Evolutionary conservation across 805 yeast genomes (phyloP).

Genomic region (Candida coleopterorum): DNA sequence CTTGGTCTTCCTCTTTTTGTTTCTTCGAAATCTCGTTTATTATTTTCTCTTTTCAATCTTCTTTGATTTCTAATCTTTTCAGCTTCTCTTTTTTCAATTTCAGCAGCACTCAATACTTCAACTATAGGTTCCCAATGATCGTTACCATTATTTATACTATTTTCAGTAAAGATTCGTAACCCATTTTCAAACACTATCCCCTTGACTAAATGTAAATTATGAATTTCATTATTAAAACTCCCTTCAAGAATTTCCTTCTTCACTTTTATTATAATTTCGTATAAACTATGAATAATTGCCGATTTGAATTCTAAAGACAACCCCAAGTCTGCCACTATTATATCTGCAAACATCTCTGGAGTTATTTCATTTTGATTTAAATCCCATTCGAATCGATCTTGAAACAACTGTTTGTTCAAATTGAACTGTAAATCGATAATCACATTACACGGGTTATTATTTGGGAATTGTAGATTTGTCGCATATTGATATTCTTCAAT

Average conservation of each 20-base stretch:
- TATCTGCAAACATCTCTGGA: slow-evolving; percentile 81
- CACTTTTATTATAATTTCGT: slow-evolving; percentile 71
- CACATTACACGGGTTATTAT: slow-evolving; percentile 57
- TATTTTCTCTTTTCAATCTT: slow-evolving; percentile 87
- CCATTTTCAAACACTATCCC: slow-evolving; percentile 42
- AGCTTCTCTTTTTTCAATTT: slow-evolving; percentile 89
- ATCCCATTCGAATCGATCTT: slow-evolving; percentile 96
- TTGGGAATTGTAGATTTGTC: slow-evolving; percentile 61
- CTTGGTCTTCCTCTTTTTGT: slow-evolving; percentile 33
- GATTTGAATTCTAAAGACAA: slow-evolving; percentile 80
- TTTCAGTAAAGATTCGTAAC: slow-evolving; percentile 46
- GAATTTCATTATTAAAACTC: slow-evolving; percentile 36
- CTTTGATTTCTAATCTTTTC: slow-evolving; percentile 90
- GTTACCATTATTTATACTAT: slow-evolving; percentile 71
- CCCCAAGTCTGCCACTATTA: slow-evolving; percentile 82
- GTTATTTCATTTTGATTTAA: slow-evolving; percentile 48
- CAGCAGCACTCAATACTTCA: slow-evolving; percentile 84
- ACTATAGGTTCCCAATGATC: slow-evolving; percentile 84
- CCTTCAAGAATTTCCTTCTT: slow-evolving; percentile 79
- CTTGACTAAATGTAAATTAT: slow-evolving; percentile 37
- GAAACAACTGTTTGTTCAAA: slow-evolving; percentile 76
- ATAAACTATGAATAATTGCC: slow-evolving; percentile 81
- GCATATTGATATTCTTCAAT: slow-evolving; percentile 68
- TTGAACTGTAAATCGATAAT: slow-evolving; percentile 78
- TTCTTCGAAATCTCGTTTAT: slow-evolving; percentile 50